Percentiles rank a stretch among this genome's conserved stretches.
These are phyloP conservation scores for Penicillium griseofulvum DNA, from an alignment of 2,329 filamentous ascomycete species.

Conservation along the genomic window DNA sequence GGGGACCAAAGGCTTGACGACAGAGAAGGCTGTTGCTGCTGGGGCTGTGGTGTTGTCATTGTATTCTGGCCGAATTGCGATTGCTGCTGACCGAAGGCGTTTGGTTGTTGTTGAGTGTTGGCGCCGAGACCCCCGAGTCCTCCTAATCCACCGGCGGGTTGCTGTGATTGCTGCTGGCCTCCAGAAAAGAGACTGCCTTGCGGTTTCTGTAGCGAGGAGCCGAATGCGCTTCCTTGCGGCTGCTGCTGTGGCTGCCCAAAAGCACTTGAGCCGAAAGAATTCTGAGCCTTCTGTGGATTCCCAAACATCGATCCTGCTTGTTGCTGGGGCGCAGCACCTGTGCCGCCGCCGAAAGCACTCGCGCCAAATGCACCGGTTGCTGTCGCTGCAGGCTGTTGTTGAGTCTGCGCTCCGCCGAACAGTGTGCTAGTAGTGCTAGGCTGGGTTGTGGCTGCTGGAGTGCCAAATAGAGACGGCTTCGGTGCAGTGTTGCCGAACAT, in stretches of 20 bases:
- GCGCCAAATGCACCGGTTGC: constrained; percentile 15
- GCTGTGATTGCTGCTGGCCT: constrained; percentile 17
- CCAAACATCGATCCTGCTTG: constrained; percentile 33
- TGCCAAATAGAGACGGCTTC: constrained; percentile 42
- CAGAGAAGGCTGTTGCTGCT: constrained; percentile 24
- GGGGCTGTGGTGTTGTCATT: constrained; percentile 31
- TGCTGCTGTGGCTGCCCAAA: constrained; percentile 27
- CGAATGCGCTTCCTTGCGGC: constrained; percentile 26
- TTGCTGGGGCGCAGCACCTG: constrained; percentile 28
- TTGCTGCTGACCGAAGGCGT: constrained; percentile 34
- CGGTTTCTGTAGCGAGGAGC: constrained; percentile 25
- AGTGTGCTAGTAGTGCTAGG: constrained; percentile 32
- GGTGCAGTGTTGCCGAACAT: constrained; percentile 34
- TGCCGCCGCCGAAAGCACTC: constrained; percentile 26
- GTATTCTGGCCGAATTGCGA: constrained; percentile 44
- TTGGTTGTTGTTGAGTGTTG: constrained; percentile 27
- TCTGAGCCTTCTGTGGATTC: constrained; percentile 18
- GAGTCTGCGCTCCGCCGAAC: constrained; percentile 28
- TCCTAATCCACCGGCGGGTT: constrained; percentile 28
- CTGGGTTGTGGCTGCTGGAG: constrained; percentile 22
- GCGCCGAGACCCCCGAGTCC: constrained; percentile 39
- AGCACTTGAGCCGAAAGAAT: constrained; percentile 5
- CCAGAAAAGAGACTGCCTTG: constrained; percentile 31
- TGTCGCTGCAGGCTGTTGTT: constrained; percentile 23
- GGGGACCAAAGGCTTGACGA: constrained; percentile 46